phyloP scores from a whole-genome alignment of 805 yeast genomes.

The Zygosaccharomyces rouxii region DNA sequence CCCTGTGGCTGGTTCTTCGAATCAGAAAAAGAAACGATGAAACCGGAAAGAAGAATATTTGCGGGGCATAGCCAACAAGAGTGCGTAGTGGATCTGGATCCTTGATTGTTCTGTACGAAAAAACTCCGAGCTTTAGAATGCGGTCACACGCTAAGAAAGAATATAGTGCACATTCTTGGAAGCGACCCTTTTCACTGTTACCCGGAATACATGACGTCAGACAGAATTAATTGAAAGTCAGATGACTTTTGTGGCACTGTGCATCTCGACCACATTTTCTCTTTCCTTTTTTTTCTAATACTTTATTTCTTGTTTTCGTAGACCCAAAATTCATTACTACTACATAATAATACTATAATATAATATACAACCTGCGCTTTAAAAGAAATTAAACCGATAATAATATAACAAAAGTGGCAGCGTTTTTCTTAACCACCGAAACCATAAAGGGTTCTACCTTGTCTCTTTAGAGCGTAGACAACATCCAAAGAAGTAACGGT shows the following conservation, averaged over 20 bases:
- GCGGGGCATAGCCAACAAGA: no score
- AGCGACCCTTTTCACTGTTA: neutral
- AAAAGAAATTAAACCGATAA: neutral
- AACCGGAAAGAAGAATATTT: no score
- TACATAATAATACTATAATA: slow-evolving; percentile 7
- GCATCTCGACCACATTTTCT: neutral
- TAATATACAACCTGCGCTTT: slow-evolving; percentile 1
- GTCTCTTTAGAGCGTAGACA: slow-evolving; percentile 99
- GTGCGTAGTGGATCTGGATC: no score
- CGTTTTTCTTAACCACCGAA: slow-evolving; percentile 81
- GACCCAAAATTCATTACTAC: slow-evolving; percentile 5
- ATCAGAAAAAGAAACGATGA: no score
- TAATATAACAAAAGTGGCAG: neutral
- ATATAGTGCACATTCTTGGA: neutral
- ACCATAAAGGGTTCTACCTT: slow-evolving; percentile 99
- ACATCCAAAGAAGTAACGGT: slow-evolving; percentile 98
- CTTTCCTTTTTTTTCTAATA: neutral
- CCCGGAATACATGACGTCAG: neutral
- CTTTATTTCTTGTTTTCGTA: neutral
- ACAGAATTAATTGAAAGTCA: no score
- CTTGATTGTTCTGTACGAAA: neutral
- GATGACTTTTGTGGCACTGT: neutral
- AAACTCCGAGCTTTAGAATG: neutral
- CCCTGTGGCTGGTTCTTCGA: no score
- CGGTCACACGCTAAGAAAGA: neutral